Conservation (phyloP, 306 rosid species). For the Citrullus colocynthis region DNA sequence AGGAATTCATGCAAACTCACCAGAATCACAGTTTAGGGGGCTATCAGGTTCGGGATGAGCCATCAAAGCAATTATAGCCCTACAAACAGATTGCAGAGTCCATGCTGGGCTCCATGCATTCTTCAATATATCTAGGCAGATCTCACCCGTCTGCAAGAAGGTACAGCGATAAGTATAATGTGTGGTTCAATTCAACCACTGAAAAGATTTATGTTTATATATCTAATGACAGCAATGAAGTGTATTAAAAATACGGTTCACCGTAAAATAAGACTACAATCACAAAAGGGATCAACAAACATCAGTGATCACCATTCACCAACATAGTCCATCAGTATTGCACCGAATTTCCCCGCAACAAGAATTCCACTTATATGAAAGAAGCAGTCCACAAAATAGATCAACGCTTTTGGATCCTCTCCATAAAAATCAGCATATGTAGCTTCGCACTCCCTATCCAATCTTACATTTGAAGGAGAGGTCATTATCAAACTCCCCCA, state of each 20-base stretch:
- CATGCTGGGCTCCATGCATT: constrained; percentile 99
- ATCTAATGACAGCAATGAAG: neutral
- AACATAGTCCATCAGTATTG: neutral
- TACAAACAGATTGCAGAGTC: constrained; percentile 97
- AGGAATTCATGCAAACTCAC: constrained; percentile 16
- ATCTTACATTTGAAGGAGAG: neutral
- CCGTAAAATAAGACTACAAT: neutral
- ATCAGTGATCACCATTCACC: neutral
- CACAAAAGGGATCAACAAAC: neutral
- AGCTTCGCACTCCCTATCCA: neutral
- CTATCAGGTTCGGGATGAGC: constrained; percentile 99
- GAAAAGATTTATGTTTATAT: neutral
- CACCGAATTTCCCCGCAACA: neutral
- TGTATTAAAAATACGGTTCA: neutral
- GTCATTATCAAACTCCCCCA: neutral
- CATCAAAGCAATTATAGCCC: constrained; percentile 97
- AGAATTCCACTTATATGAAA: neutral
- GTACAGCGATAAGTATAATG: neutral
- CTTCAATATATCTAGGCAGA: constrained; percentile 92
- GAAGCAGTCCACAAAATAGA: neutral
- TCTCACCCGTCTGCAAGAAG: constrained; percentile 77
- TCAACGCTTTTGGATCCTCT: neutral
- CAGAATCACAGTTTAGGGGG: constrained; percentile 95
- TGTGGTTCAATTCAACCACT: neutral
- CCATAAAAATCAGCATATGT: neutral